Base-by-base conservation (phyloP, 1,284 basidiomycete species). In the Fomitopsis palustris region DNA sequence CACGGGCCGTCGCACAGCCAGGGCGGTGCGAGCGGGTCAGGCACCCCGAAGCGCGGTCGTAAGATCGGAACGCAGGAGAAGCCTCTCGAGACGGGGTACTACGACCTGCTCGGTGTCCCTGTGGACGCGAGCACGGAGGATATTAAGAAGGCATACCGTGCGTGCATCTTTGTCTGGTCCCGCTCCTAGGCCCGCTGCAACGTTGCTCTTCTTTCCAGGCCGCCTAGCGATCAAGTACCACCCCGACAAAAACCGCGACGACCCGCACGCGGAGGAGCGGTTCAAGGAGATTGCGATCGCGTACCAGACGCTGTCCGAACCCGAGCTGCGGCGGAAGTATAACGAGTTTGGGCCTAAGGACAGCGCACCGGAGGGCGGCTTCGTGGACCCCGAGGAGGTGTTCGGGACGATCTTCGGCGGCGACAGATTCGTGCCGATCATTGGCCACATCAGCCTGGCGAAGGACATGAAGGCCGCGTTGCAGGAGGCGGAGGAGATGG, bases 401-500 rank as follows among this genome's bases (percentile, higher is more conserved):
- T 98, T 99, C 73, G 88, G 92, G 1, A 91, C 90, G 25, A 92
- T 98, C 69, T 98, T 98, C 69, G 95, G 93, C 54, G 93, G 93
- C 0, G 92, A 93, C 49, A 77, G 88, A 16, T 95, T 95, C 71
- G 74, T 87, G 47, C 87, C 91, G 2, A 91, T 95, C 69, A 94
- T 94, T 65, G 91, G 92, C 10, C 81, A 87, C 56, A 90, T 93
- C 66, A 91, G 88, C 57, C 78, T 95, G 66, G 96, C 95, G 35
- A 86, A 86, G 67, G 96, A 99, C 69, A 98, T 99, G 97, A 99
- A 99, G 78, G 86, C 94, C 6, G 96, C 95, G 5, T 78, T 99
- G 70, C 96, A 99, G 70, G 92, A 96, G 69, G 95, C 93, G 17
- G 92, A 92, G 54, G 90, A 92, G 62, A 81, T 80, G 10, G 81